phyloP scores from a whole-genome alignment of 495 filamentous ascomycete species.

The Barbatosphaeria neglecta region DNA sequence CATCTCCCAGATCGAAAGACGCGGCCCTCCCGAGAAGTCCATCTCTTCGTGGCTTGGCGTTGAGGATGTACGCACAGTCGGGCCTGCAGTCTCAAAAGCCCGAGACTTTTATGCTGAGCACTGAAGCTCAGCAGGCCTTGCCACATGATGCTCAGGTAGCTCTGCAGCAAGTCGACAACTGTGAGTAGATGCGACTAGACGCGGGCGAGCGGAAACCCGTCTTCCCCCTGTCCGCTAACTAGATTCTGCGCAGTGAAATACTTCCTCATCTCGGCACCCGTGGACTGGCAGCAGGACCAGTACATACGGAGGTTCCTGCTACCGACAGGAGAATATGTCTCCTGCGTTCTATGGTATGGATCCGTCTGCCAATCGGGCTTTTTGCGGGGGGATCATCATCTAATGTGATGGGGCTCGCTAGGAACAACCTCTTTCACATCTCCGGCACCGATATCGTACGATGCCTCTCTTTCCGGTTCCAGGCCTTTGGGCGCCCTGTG shows the following conservation, averaged over 20 bases:
- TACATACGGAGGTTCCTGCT: conserved; percentile 92
- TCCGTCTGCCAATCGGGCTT: background rate
- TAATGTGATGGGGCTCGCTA: background rate
- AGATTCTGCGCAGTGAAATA: conserved; percentile 71
- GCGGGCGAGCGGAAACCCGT: background rate
- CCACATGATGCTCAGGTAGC: conserved; percentile 96
- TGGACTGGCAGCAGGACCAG: conserved; percentile 95
- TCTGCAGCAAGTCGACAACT: conserved; percentile 93
- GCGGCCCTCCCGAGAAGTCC: background rate
- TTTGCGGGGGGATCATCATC: no score
- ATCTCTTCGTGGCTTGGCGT: conserved; percentile 10
- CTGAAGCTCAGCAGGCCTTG: conserved; percentile 88
- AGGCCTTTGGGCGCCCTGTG: conserved; percentile 93
- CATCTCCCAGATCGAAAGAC: background rate
- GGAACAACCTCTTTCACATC: conserved; percentile 95
- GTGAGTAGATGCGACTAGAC: conserved; percentile 44
- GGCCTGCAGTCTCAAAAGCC: conserved; percentile 65
- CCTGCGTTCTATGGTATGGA: conserved; percentile 70
- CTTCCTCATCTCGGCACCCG: conserved; percentile 95
- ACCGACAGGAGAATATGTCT: conserved; percentile 96
- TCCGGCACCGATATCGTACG: conserved; percentile 97
- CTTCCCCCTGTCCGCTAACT: conserved; percentile 1
- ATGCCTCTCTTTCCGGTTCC: conserved; percentile 96
- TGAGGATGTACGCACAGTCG: conserved; percentile 41
- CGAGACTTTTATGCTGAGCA: conserved; percentile 96